A percentile compares a stretch with the other conserved stretches of the same genome.
Conservation (phyloP, 352 stramenopile species). For the Globisporangium nagaii region DNA sequence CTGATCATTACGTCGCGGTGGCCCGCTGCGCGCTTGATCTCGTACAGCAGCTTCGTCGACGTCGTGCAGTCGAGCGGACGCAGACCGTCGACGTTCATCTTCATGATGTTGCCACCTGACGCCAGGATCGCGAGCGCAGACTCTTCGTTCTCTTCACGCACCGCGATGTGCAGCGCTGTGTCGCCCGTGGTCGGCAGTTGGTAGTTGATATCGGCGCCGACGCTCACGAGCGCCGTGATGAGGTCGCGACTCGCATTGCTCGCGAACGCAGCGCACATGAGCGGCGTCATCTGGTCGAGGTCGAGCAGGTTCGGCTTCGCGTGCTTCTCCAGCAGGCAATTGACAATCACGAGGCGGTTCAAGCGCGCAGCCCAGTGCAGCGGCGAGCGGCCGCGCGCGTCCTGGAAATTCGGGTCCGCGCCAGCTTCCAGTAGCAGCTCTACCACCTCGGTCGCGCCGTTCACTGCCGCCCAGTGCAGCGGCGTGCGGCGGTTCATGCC, state of each 20-base stretch:
- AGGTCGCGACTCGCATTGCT: slow-evolving; percentile 41
- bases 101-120: slow-evolving; percentile 67
- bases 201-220: slow-evolving; percentile 74
- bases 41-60: slow-evolving; percentile 71
- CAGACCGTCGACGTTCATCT: slow-evolving; percentile 62
- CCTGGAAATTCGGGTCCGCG: slow-evolving; percentile 74
- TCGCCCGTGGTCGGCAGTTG: slow-evolving; percentile 53
- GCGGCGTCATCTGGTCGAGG: slow-evolving; percentile 55
- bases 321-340: slow-evolving; percentile 32
- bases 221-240: slow-evolving; percentile 40
- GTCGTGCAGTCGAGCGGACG: slow-evolving; percentile 75
- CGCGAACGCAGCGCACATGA: slow-evolving; percentile 57
- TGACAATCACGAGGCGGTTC: slow-evolving; percentile 50
- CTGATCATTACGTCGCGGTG: slow-evolving; percentile 85
- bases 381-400: slow-evolving; percentile 55
- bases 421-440: slow-evolving; percentile 64
- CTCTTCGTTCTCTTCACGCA: slow-evolving; percentile 56
- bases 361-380: slow-evolving; percentile 75
- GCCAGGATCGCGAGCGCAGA: slow-evolving; percentile 66
- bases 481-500: slow-evolving; percentile 75
- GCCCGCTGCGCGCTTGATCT: slow-evolving; percentile 74
- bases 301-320: slow-evolving; percentile 46
- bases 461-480: slow-evolving; percentile 77
- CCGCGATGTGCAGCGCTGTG: slow-evolving; percentile 69
- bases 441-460: slow-evolving; percentile 43